These are phyloP conservation scores for Dothistroma septosporum DNA, from an alignment of 2,329 filamentous ascomycete genomes.

Conservation along the genomic window DNA sequence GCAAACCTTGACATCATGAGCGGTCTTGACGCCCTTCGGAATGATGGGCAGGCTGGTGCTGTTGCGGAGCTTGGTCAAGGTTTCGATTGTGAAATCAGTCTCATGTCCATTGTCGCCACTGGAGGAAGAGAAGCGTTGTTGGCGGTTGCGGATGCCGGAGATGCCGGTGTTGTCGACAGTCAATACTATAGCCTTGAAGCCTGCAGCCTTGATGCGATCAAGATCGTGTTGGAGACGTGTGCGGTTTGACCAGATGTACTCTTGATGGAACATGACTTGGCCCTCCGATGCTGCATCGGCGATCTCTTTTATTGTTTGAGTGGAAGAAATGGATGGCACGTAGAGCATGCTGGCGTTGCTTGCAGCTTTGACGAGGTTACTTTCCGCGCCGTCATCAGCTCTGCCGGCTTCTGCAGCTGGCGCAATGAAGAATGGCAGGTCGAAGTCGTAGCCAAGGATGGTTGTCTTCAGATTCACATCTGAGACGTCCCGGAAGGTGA, in stretches of 20 bases:
- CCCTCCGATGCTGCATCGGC: constrained; percentile 26
- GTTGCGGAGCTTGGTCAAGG: constrained; percentile 12
- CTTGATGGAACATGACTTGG: constrained; percentile 42
- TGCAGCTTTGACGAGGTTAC: constrained; percentile 47
- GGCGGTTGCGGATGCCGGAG: constrained; percentile 33
- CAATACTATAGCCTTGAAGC: constrained; percentile 40
- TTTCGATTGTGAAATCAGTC: constrained; percentile 14
- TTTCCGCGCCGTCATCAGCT: constrained; percentile 64
- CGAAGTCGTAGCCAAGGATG: constrained; percentile 79
- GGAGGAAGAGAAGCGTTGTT: constrained; percentile 11
- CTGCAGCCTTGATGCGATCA: constrained; percentile 31
- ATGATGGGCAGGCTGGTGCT: constrained; percentile 17
- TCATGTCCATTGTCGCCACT: constrained; percentile 8
- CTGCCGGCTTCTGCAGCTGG: constrained; percentile 91
- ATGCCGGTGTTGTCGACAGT: constrained; percentile 41
- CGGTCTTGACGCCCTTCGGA: constrained; percentile 33
- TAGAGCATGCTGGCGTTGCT: constrained; percentile 50
- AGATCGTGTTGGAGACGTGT: constrained; percentile 34
- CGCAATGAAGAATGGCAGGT: constrained; percentile 88
- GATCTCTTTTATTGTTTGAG: constrained; percentile 35
- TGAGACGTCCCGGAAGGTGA: constrained; percentile 26
- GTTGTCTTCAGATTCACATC: constrained; percentile 53
- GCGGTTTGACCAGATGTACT: constrained; percentile 37
- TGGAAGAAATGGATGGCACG: constrained; percentile 41
- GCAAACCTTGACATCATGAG: constrained; percentile 38